Conservation (phyloP, 805 yeast species). For the Candida easanensis region DNA sequence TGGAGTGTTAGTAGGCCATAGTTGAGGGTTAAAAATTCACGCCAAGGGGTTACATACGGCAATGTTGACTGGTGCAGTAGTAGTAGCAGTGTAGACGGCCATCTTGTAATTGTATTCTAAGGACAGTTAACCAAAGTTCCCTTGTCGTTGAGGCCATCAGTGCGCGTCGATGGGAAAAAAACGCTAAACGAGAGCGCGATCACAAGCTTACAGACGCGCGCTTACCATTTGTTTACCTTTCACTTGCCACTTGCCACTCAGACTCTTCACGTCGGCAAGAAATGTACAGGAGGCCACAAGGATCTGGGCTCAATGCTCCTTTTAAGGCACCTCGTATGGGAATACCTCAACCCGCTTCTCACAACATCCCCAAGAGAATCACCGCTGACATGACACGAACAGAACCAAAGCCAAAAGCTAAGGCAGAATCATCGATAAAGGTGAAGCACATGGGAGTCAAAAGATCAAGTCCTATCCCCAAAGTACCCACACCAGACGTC, state of each 20-base stretch:
- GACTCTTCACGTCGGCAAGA: background rate
- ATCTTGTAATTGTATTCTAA: conserved; percentile 25
- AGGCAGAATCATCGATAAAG: background rate
- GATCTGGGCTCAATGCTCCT: conserved; percentile 10
- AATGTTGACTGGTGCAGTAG: conserved; percentile 96
- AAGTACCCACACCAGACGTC: too few species aligned
- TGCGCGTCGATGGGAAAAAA: conserved; percentile 1
- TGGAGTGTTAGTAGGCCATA: background rate
- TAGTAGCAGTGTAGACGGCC: conserved; percentile 68
- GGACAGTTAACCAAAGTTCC: too few species aligned
- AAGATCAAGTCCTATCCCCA: too few species aligned
- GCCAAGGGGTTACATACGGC: conserved; percentile 55
- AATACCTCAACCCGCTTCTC: conserved; percentile 1
- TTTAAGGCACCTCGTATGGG: conserved; percentile 20
- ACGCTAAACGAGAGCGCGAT: conserved; percentile 1
- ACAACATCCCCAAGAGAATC: background rate
- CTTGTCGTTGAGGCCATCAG: background rate
- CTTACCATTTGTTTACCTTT: conserved; percentile 10
- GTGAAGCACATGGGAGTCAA: background rate
- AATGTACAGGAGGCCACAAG: conserved; percentile 12
- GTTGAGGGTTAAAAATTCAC: background rate
- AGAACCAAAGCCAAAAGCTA: background rate
- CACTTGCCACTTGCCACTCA: background rate
- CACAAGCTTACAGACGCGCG: background rate
- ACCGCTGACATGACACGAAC: background rate